Evolutionary conservation across 345 rosid species (phyloP).

Genomic region (Murraya paniculata): DNA sequence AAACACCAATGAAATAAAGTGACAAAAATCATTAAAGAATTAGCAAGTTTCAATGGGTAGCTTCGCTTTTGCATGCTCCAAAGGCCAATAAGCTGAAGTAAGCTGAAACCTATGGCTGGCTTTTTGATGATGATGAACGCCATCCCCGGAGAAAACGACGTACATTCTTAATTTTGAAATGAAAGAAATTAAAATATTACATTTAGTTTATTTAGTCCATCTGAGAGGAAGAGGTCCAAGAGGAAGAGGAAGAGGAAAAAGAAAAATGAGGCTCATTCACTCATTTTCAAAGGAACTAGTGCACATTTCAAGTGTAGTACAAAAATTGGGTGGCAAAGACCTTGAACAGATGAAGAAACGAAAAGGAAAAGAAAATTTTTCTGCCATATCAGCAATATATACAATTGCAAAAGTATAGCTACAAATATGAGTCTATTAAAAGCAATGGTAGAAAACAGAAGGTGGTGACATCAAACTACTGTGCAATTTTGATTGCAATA

Average conservation of each 20-base stretch:
- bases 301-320: not conserved
- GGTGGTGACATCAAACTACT: slow-evolving; percentile 13
- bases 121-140: not conserved
- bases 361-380: not conserved
- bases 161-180: slow-evolving; percentile 11
- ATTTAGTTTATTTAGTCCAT: not conserved
- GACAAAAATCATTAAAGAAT: slow-evolving; percentile 1
- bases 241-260: not conserved
- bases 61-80: slow-evolving; percentile 15
- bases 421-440: not conserved
- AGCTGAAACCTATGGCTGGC: not conserved
- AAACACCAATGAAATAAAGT: slow-evolving; percentile 20
- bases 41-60: not conserved
- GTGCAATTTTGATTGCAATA: slow-evolving; percentile 21
- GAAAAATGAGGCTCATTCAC: not conserved
- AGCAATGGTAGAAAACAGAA: not conserved
- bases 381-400: slow-evolving; percentile 16
- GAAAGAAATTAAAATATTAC: not conserved
- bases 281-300: not conserved
- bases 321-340: slow-evolving; percentile 11
- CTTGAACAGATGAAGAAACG: not conserved
- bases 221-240: no score
- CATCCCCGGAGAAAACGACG: not conserved
- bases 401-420: slow-evolving; percentile 22
- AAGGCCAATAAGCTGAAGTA: slow-evolving; percentile 8